A percentile compares a stretch with the other conserved stretches of the same genome.
These are phyloP conservation scores for Jatropha curcas DNA, from an alignment of 345 rosid genomes.

Conservation along the genomic window DNA sequence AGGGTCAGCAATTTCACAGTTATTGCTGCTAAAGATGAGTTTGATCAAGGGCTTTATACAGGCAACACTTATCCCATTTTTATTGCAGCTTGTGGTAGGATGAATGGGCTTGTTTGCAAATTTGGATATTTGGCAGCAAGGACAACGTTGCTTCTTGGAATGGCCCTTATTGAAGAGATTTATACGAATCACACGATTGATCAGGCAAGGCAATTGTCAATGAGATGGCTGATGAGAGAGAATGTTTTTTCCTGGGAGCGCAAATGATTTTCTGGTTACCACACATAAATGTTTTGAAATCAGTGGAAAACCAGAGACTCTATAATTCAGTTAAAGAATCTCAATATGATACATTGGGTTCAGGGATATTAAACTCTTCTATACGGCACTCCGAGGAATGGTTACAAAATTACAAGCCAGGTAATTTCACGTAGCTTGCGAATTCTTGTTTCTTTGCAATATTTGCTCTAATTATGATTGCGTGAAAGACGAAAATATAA, in stretches of 20 bases:
- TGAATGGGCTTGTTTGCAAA: neutral
- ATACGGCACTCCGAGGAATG: conserved; percentile 65
- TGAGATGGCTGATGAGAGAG: neutral
- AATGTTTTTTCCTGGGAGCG: too few relatives aligned
- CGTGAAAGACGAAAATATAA: conserved; percentile 81
- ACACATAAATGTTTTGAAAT: too few relatives aligned
- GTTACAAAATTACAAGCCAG: conserved; percentile 84
- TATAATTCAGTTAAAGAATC: neutral
- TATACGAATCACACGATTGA: too few relatives aligned
- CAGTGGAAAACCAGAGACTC: neutral
- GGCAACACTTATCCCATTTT: conserved; percentile 65
- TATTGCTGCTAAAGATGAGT: conserved; percentile 55
- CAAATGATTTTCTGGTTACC: too few relatives aligned
- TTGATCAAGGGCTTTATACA: conserved; percentile 64
- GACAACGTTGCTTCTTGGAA: too few relatives aligned
- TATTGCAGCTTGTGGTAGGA: conserved; percentile 48
- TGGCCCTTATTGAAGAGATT: too few relatives aligned
- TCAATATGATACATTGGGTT: conserved; percentile 4
- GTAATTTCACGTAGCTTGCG: conserved; percentile 98
- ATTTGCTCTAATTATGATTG: conserved; percentile 85
- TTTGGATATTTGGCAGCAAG: too few relatives aligned
- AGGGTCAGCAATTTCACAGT: conserved; percentile 67
- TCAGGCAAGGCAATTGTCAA: too few relatives aligned
- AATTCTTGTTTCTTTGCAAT: conserved; percentile 73
- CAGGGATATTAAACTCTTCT: conserved; percentile 88